Evolutionary conservation across 1,284 basidiomycete genomes (phyloP).

Genomic region (Athelia psychrophila): DNA sequence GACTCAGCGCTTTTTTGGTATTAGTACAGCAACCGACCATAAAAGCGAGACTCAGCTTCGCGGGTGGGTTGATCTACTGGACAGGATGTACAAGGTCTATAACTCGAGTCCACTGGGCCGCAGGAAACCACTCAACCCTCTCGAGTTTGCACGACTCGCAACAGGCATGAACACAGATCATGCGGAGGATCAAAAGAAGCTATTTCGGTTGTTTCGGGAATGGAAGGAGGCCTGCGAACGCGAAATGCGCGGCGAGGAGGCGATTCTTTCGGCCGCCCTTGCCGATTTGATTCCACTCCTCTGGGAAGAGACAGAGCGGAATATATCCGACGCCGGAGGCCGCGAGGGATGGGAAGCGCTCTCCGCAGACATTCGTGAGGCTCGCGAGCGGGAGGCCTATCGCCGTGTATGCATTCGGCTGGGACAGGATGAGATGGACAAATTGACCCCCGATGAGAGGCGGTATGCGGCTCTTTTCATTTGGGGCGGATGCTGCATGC

Average conservation of each 20-base stretch:
- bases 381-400: constrained; percentile 1
- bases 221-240: constrained; percentile 11
- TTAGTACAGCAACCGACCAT: constrained; percentile 15
- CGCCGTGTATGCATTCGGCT: constrained; percentile 4
- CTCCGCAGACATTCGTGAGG: constrained; percentile 6
- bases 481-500: constrained; percentile 31
- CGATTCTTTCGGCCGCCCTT: not conserved
- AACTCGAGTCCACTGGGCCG: constrained; percentile 9
- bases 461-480: constrained; percentile 18
- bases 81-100: constrained; percentile 4
- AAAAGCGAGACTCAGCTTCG: constrained; percentile 19
- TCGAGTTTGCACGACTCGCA: constrained; percentile 7
- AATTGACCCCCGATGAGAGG: constrained; percentile 13
- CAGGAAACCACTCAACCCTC: constrained; percentile 2
- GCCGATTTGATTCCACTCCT: constrained; percentile 6
- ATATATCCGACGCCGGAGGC: constrained; percentile 13
- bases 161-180: constrained; percentile 15
- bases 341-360: constrained; percentile 11
- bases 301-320: not conserved
- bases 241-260: constrained; percentile 11
- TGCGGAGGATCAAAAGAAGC: constrained; percentile 16
- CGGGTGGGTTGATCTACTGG: constrained; percentile 11
- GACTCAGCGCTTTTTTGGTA: constrained; percentile 10
- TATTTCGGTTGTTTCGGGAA: constrained; percentile 8
- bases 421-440: constrained; percentile 10